Base-by-base conservation (phyloP, 495 filamentous ascomycete genomes). In the Annulohypoxylon stygium region DNA sequence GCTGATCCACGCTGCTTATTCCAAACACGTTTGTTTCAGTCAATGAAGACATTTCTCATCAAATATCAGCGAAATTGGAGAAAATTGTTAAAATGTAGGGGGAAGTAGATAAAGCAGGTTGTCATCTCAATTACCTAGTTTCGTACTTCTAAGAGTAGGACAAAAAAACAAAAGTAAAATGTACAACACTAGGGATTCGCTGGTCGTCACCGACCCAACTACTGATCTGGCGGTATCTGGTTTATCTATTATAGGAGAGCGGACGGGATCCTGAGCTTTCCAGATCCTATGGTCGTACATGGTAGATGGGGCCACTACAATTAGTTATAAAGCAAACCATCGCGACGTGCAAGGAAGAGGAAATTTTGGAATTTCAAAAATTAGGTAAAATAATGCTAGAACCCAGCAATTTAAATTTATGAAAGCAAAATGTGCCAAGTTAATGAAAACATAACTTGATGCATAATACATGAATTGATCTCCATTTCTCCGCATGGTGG, bases 201-300 rank as follows among this genome's bases (percentile, higher is more conserved):
- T 77, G 78, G 78, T 85, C 78, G 80, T 84, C 83, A 84, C 79
- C 83, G 78, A 85, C 82, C 80, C 78, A 79, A 84, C 76, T 84
- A 83, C 83, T 84, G 76, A 74, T 82, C 79, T 66, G 68, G 73
- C 78, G 66, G 67, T 81, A 71, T 75, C 65, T 71, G 62, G 77
- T 71, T 82, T 81, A 77, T 78, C 78, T 76, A 80, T 3, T 70
- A 81, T 70, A 81, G 81, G 76, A 81, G 83, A 85, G 80, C 83
- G 79, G 79, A 84, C 83, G 80, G 83, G 82, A 81, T 81, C 77
- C 81, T 81, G 80, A 79, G 75, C 79, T 78, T 58, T 83, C 81
- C 71, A 76, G 16, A 55, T 55, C 51, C 23, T 55, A 55, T 55
- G 51, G 51, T 55, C 51, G 51, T 55, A 55, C 48, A 47, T 47